A percentile compares a stretch with the other conserved stretches of the same genome.
These are phyloP conservation scores for Lichtheimia hyalospora DNA, from an alignment of 371 early-diverging fungal genomes.

Conservation along the genomic window DNA sequence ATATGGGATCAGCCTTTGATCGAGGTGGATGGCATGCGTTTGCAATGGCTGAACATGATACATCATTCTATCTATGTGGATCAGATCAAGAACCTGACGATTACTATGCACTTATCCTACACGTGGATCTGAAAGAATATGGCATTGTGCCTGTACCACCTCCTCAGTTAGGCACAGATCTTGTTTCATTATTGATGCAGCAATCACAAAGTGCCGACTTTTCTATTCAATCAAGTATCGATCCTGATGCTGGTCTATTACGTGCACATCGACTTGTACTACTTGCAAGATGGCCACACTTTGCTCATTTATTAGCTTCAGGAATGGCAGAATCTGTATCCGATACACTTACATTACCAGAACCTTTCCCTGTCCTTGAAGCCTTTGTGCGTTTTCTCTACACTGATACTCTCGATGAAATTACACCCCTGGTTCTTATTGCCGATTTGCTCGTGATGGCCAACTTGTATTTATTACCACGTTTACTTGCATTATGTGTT, in stretches of 20 bases:
- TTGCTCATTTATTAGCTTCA: conserved; percentile 50
- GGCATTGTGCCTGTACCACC: conserved; percentile 61
- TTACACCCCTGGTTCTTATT: conserved; percentile 35
- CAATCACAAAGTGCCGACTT: conserved; percentile 55
- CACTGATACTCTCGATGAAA: conserved; percentile 55
- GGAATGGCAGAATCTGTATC: conserved; percentile 54
- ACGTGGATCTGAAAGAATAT: conserved; percentile 59
- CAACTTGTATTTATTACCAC: conserved; percentile 56
- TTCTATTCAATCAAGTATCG: conserved; percentile 45
- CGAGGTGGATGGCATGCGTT: conserved; percentile 66
- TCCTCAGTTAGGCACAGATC: conserved; percentile 53
- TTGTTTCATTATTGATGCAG: conserved; percentile 47
- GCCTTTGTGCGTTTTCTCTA: conserved; percentile 63
- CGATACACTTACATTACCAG: conserved; percentile 49
- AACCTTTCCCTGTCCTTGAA: conserved; percentile 49
- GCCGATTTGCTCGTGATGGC: conserved; percentile 68
- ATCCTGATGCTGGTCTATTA: conserved; percentile 32
- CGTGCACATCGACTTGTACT: conserved; percentile 55
- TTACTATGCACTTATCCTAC: conserved; percentile 55
- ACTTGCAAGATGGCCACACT: conserved; percentile 69
- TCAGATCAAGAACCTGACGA: conserved; percentile 59
- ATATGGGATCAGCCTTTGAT: conserved; percentile 50
- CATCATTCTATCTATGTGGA: conserved; percentile 61
- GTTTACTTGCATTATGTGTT: conserved; percentile 56
- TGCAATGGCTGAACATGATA: conserved; percentile 60